Conservation (phyloP, 2,329 filamentous ascomycete species). For the Aspergillus arachidicola region DNA sequence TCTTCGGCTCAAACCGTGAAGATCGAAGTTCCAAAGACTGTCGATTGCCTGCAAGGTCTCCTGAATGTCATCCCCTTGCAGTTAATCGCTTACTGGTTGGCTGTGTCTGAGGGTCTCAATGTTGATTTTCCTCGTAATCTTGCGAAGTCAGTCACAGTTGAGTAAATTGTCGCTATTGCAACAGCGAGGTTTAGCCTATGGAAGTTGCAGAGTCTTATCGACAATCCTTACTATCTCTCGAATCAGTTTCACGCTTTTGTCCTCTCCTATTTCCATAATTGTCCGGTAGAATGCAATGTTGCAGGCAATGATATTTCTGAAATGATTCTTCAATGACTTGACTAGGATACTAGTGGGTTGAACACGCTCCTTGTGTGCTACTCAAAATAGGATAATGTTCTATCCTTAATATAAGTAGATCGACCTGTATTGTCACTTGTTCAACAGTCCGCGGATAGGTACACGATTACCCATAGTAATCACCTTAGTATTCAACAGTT, state of each 20-base stretch:
- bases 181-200: background rate
- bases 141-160: slow-evolving; percentile 98
- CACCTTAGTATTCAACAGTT: background rate
- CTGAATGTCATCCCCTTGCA: slow-evolving; percentile 97
- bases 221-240: slow-evolving; percentile 1
- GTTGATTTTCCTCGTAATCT: slow-evolving; percentile 98
- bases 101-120: slow-evolving; percentile 92
- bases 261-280: slow-evolving; percentile 6
- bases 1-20: slow-evolving; percentile 84
- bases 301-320: background rate
- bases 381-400: background rate
- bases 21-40: slow-evolving; percentile 95
- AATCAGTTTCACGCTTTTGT: background rate
- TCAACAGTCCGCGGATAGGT: background rate
- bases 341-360: background rate
- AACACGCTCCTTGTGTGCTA: background rate
- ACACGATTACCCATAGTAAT: too few species aligned
- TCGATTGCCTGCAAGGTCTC: slow-evolving; percentile 93
- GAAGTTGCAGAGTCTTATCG: background rate
- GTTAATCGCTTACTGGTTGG: slow-evolving; percentile 98
- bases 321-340: background rate
- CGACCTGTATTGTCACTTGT: background rate
- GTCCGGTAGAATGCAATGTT: slow-evolving; percentile 10
- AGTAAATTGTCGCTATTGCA: slow-evolving; percentile 59
- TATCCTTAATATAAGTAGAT: background rate